Percentiles rank a stretch among this genome's conserved stretches.
Conservation (phyloP, 2,329 filamentous ascomycete genomes). For the Berkeleyomyces rouxiae region DNA sequence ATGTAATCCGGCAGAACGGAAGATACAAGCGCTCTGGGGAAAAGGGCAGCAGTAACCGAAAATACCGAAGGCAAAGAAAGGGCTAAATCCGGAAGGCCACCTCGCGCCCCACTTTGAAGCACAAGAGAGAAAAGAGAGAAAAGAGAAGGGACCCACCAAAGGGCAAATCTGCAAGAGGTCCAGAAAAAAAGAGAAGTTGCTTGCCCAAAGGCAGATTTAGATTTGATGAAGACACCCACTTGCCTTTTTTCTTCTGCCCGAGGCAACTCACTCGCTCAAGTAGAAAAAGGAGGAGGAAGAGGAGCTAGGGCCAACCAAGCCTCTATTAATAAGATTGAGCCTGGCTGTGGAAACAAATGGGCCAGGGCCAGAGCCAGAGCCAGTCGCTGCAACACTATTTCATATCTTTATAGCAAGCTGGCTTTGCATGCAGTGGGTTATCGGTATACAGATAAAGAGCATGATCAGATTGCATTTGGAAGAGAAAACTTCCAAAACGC, state of each 20-base stretch:
- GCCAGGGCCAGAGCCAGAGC: no score
- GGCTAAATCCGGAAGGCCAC: slow-evolving; percentile 2
- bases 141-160: neutral
- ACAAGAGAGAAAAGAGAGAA: neutral
- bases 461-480: neutral
- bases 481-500: neutral
- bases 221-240: neutral
- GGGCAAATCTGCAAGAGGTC: neutral
- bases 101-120: neutral
- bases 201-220: neutral
- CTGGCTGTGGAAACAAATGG: neutral
- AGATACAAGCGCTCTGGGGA: slow-evolving; percentile 5
- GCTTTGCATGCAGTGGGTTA: no score
- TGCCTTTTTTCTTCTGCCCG: neutral
- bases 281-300: neutral
- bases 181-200: neutral
- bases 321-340: neutral
- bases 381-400: neutral
- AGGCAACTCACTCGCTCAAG: neutral
- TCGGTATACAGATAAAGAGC: neutral
- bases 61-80: slow-evolving; percentile 11
- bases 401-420: neutral
- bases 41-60: slow-evolving; percentile 13
- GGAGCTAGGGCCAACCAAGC: neutral
- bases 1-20: slow-evolving; percentile 13